These are phyloP conservation scores for Pezicula neosporulosa DNA, from an alignment of 2,329 filamentous ascomycete genomes.

Conservation along the genomic window DNA sequence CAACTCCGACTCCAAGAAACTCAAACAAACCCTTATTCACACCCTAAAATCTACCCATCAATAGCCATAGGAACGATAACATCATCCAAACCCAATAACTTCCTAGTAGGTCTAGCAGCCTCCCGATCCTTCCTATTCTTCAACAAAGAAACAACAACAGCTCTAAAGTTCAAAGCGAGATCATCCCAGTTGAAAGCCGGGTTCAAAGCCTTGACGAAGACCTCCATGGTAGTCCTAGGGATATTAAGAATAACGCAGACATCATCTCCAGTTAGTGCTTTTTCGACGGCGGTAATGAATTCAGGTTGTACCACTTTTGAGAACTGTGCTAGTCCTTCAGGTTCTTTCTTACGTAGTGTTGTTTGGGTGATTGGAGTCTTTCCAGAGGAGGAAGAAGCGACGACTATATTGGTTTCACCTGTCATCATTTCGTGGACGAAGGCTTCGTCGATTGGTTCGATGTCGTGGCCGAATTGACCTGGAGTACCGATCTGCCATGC, in stretches of 20 bases:
- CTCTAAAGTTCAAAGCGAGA: constrained; percentile 10
- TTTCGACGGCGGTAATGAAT: constrained; percentile 9
- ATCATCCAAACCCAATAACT: not conserved
- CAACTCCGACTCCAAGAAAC: no score
- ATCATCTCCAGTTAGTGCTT: constrained; percentile 3
- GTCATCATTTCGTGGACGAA: constrained; percentile 14
- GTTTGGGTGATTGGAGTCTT: not conserved
- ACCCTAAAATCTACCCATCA: no score
- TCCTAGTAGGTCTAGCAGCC: not conserved
- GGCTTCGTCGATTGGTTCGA: constrained; percentile 11
- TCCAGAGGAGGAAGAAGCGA: not conserved
- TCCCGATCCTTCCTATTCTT: constrained; percentile 2
- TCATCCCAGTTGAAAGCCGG: constrained; percentile 11
- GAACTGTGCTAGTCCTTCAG: constrained; percentile 5
- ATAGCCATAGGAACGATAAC: no score
- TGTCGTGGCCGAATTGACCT: constrained; percentile 10
- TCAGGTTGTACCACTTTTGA: not conserved
- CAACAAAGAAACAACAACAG: constrained; percentile 7
- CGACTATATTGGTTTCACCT: constrained; percentile 1
- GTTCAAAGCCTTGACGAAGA: constrained; percentile 11
- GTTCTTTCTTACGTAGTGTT: not conserved
- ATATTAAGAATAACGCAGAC: constrained; percentile 11
- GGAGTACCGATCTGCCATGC: constrained; percentile 14
- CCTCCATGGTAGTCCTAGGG: constrained; percentile 9
- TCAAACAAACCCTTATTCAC: no score